Evolutionary conservation across 2,329 filamentous ascomycete genomes (phyloP), one percentile per base, ranked within the genome.

Genomic region (Zasmidium cellare): DNA sequence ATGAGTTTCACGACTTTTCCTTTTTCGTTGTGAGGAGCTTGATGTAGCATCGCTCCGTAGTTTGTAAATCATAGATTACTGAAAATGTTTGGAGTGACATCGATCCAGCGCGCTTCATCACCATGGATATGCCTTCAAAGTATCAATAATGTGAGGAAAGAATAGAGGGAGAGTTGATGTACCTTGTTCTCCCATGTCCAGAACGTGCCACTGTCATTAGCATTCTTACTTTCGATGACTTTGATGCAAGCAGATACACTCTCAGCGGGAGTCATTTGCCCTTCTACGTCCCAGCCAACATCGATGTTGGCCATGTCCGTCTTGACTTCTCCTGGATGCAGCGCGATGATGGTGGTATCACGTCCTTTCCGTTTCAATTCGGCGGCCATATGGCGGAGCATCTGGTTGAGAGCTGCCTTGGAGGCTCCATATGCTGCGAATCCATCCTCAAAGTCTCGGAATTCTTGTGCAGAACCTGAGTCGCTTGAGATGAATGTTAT

Each of bases 401-500:
- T 79, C 71, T 84, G 81, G 61, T 85, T 85, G 54, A 86, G 65
- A 0, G 83, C 83, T 1, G 81, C 79, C 67, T 85, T 85, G 2
- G 79, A 82, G 0, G 82, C 81, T 3, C 78, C 77, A 65, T 85
- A 85, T 11, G 82, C 83, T 1, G 80, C 82, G 58, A 85, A 85
- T 0, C 81, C 82, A 64, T 85, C 82, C 67, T 85, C 82, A 65
- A 79, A 78, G n/a, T 79, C 77, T 12, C 77, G 77, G 57, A 85
- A 84, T 6, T 73, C 69, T 9, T 74, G 70, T 2, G 79, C 74
- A 0, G 82, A 85, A 14, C 81, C 82, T 0, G 80, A 83, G 66
- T 85, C 83, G 18, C 78, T 81, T 11, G 82, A 84, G 69, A 84
- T 84, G 75, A 85, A 82, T 25, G 79, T 74, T 9, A 84, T 76